Base-by-base conservation (phyloP, 192 early-diverging fungal genomes). In the Coemansia sp. region DNA sequence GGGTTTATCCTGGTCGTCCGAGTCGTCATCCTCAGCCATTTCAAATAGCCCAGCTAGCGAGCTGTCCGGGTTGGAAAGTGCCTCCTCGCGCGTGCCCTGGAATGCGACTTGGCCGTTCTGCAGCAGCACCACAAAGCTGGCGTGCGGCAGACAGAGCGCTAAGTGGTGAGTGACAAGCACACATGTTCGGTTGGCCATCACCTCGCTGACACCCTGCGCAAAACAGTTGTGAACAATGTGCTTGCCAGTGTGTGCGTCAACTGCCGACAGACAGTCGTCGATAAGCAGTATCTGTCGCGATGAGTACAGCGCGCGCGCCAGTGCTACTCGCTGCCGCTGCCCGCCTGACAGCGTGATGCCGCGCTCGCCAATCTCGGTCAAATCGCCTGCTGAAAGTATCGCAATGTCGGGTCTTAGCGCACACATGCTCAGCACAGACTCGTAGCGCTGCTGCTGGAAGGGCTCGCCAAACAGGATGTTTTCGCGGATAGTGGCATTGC, bases 221-320 rank as follows among this genome's bases (percentile, higher is more conserved):
- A n/a, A n/a, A n/a, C n/a, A n/a, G n/a, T n/a, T n/a, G n/a, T n/a
- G n/a, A n/a, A n/a, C n/a, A 23, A 99, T 64, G 62, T 92, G 89
- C 55, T 88, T 87, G 24, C 91, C 95, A 2, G 96, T 98, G 54
- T 95, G 95, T 6, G 93, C 87, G 65, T 99, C 97, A 5, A 98
- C 96, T 22, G 97, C 97, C n/a, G 90, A 92, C 45, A 97, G 77
- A 58, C 89, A 91, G 70, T 95, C 95, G 65, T 97, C 95, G 57
- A 94, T 68, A 18, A 95, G 45, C n/a, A 95, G 58, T 28, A 87
- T 77, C n/a, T 72, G 75, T 18, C 87, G 83, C 19, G 82, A 68
- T 38, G 82, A 84, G 72, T 96, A 98, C 4, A 95, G 71, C 16
- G 94, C 93, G 60, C 95, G 85, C 25, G 93, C 94, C 53, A 97